Conservation (phyloP, 2,329 filamentous ascomycete species). For the Karstenula rhodostoma region DNA sequence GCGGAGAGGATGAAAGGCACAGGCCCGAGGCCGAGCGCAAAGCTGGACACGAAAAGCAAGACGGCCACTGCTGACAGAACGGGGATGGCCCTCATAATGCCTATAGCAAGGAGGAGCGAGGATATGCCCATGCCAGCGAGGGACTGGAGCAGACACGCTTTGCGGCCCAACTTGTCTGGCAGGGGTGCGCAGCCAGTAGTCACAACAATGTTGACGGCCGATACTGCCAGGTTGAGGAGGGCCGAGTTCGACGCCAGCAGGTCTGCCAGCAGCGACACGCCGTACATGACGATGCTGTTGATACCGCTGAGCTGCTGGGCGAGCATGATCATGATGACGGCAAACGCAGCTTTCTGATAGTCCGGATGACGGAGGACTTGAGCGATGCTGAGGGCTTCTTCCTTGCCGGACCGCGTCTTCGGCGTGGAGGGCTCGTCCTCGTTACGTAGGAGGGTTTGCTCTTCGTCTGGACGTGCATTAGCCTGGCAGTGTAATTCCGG, state of each 20-base stretch:
- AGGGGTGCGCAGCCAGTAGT: conserved; percentile 84
- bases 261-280: conserved; percentile 83
- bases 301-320: conserved; percentile 88
- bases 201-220: conserved; percentile 82
- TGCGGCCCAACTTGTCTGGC: conserved; percentile 86
- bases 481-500: conserved; percentile 1
- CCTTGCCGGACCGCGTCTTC: conserved; percentile 37
- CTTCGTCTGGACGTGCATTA: conserved; percentile 62
- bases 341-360: conserved; percentile 83
- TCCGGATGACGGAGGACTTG: conserved; percentile 71
- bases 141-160: conserved; percentile 81
- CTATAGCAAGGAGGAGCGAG: conserved; percentile 78
- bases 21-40: conserved; percentile 88
- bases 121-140: conserved; percentile 84
- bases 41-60: conserved; percentile 85
- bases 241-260: conserved; percentile 84
- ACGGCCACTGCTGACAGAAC: conserved; percentile 82
- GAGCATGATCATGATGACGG: conserved; percentile 91
- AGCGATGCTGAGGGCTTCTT: conserved; percentile 54
- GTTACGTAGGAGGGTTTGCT: conserved; percentile 71
- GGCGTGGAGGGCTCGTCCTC: conserved; percentile 37
- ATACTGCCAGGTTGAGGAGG: conserved; percentile 86
- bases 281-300: conserved; percentile 99
- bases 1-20: conserved; percentile 94
- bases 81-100: conserved; percentile 77